phyloP scores from a whole-genome alignment of 2,329 filamentous ascomycete genomes.

The Xylariaceae sp. region DNA sequence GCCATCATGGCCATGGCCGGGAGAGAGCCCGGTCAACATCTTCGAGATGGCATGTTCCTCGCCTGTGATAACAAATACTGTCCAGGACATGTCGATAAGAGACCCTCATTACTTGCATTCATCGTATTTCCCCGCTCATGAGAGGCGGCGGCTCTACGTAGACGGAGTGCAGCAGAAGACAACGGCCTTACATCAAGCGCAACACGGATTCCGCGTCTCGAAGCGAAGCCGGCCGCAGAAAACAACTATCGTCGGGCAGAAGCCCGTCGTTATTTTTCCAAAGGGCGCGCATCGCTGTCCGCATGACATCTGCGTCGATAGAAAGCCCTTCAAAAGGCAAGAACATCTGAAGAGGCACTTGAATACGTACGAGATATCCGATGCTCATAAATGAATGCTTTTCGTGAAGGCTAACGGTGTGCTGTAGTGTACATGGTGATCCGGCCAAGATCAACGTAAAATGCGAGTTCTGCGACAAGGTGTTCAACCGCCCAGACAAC shows the following conservation, averaged over 20 bases:
- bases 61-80: slow-evolving; percentile 12
- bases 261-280: slow-evolving; percentile 25
- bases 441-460: slow-evolving; percentile 17
- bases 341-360: slow-evolving; percentile 56
- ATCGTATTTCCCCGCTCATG: slow-evolving; percentile 26
- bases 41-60: slow-evolving; percentile 20
- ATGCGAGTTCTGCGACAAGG: slow-evolving; percentile 28
- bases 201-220: slow-evolving; percentile 27
- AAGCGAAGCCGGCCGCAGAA: slow-evolving; percentile 19
- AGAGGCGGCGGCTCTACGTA: slow-evolving; percentile 40
- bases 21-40: slow-evolving; percentile 21
- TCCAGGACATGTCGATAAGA: slow-evolving; percentile 32
- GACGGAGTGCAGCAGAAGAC: slow-evolving; percentile 44
- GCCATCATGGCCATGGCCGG: slow-evolving; percentile 23
- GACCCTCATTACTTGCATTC: slow-evolving; percentile 17
- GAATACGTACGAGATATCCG: slow-evolving; percentile 38
- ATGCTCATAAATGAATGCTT: background rate
- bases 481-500: slow-evolving; percentile 40
- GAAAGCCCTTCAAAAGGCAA: slow-evolving; percentile 45
- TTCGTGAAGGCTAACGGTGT: slow-evolving; percentile 27
- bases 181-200: slow-evolving; percentile 41
- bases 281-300: slow-evolving; percentile 39
- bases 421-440: slow-evolving; percentile 27
- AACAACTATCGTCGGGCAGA: slow-evolving; percentile 12
- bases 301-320: slow-evolving; percentile 40